Percentiles rank a stretch among this genome's conserved stretches.
These are phyloP conservation scores for Tardiomyces blankii DNA, from an alignment of 1,139 yeast genomes.

Conservation along the genomic window DNA sequence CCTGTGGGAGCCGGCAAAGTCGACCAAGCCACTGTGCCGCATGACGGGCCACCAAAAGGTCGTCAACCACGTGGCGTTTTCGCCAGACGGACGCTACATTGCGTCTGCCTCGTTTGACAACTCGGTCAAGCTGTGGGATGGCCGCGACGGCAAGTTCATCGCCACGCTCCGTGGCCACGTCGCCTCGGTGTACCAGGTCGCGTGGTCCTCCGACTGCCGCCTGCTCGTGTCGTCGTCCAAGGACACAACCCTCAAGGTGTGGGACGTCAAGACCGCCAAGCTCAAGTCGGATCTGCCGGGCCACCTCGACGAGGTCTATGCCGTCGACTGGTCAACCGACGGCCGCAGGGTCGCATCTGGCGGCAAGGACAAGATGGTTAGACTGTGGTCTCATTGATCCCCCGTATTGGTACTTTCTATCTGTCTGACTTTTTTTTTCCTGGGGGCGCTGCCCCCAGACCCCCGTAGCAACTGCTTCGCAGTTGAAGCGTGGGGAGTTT, in stretches of 20 bases:
- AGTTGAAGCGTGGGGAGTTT: too few relatives aligned
- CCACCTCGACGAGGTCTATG: constrained; percentile 88
- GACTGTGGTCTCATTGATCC: constrained; percentile 86
- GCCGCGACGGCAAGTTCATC: constrained; percentile 78
- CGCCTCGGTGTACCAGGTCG: constrained; percentile 96
- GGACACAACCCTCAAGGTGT: constrained; percentile 92
- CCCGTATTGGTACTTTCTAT: too few relatives aligned
- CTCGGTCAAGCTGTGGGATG: constrained; percentile 93
- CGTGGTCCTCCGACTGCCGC: constrained; percentile 96
- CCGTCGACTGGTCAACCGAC: constrained; percentile 97
- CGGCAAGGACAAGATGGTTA: constrained; percentile 89
- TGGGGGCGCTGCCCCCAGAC: too few relatives aligned
- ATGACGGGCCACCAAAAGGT: constrained; percentile 97
- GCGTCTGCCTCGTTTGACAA: constrained; percentile 95
- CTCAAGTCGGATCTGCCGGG: constrained; percentile 88
- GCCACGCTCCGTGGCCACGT: constrained; percentile 95
- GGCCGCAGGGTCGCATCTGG: constrained; percentile 92
- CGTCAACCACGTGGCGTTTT: constrained; percentile 90
- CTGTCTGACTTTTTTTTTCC: too few relatives aligned
- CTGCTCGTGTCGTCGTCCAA: constrained; percentile 86
- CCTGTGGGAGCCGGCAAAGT: constrained; percentile 83
- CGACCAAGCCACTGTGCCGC: constrained; percentile 74
- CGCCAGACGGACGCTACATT: constrained; percentile 88
- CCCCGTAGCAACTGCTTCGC: too few relatives aligned
- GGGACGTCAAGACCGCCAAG: constrained; percentile 88